Evolutionary conservation across 169 alveolate species (phyloP), one percentile per base, ranked within the genome.

Genomic region (Plasmodium inui): DNA sequence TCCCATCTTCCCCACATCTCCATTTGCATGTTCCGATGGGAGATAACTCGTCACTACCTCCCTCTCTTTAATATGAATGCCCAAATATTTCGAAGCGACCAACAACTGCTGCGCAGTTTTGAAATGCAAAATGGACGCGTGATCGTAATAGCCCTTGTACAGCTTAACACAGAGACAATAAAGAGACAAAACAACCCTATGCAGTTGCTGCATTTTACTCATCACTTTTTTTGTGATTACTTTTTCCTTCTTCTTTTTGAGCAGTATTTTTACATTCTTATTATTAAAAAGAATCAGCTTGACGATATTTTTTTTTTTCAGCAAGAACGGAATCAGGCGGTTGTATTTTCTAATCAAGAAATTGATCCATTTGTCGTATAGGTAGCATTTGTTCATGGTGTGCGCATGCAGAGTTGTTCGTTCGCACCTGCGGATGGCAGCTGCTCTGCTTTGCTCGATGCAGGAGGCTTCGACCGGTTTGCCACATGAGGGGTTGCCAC

Each of bases 71-170:
- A 89, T 89, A 39, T 37, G 57, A 26, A 89, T 89, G 72, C 82
- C 82, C 73, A 89, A 89, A 34, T 89, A 89, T 50, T 79, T 89
- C 3, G 94, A 89, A 26, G 89, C 94, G 41, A n/a, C 71, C 12
- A 79, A 79, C n/a, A 89, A 79, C 32, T 89, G 94, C 41, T 79
- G 57, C n/a, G 94, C 61, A 12, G 94, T 89, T 28, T 78, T 5
- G 73, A 67, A 79, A 44, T 89, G 94, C 83, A 89, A 78, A 14
- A 89, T 79, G 70, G 94, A 78, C 32, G 94, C 26, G 82, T 89
- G 85, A 34, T 79, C 80, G 73, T 89, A 89, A 89, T 89, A 89
- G 22, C 76, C 44, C 53, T 89, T 89, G 53, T 89, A 89, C 0
- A 89, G 53, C 30, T 89, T 89, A 6, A 89, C 73, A 6, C 83